Evolutionary conservation across 306 rosid genomes (phyloP).

Genomic region (Inga laurina): DNA sequence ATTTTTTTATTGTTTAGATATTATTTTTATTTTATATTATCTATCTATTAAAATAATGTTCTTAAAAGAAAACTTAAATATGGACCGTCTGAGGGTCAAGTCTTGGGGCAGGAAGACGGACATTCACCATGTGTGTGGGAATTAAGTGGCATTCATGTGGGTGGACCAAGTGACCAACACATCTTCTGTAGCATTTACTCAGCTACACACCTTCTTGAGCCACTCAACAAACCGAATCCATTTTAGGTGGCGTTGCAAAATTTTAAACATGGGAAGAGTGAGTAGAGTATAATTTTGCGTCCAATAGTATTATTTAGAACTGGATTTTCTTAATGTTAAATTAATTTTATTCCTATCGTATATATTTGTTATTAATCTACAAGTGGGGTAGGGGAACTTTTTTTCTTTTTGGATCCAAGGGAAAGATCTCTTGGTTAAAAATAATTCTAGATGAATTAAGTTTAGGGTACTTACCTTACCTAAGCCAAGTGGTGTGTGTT

Average conservation of each 20-base stretch:
- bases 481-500: too few species aligned
- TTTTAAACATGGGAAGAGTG: neutral
- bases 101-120: conserved; percentile 28
- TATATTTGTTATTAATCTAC: neutral
- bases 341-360: neutral
- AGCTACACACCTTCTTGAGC: conserved; percentile 33
- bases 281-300: neutral
- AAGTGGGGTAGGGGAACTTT: neutral
- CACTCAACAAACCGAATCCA: conserved; percentile 29
- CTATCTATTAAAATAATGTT: too few species aligned
- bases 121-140: conserved; percentile 48
- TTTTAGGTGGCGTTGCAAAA: conserved; percentile 22
- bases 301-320: neutral
- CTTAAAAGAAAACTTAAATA: too few species aligned
- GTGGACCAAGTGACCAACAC: conserved; percentile 30
- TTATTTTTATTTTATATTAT: too few species aligned
- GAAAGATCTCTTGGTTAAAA: neutral
- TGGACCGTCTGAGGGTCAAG: neutral
- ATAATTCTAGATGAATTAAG: too few species aligned
- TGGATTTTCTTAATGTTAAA: neutral
- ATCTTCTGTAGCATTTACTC: conserved; percentile 31
- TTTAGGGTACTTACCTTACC: too few species aligned
- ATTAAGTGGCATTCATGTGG: conserved; percentile 23
- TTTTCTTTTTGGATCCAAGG: neutral
- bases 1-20: too few species aligned